Percentiles rank a stretch among this genome's conserved stretches.
phyloP scores from a whole-genome alignment of 148 eudicot genomes.

The Nyssa sinensis region DNA sequence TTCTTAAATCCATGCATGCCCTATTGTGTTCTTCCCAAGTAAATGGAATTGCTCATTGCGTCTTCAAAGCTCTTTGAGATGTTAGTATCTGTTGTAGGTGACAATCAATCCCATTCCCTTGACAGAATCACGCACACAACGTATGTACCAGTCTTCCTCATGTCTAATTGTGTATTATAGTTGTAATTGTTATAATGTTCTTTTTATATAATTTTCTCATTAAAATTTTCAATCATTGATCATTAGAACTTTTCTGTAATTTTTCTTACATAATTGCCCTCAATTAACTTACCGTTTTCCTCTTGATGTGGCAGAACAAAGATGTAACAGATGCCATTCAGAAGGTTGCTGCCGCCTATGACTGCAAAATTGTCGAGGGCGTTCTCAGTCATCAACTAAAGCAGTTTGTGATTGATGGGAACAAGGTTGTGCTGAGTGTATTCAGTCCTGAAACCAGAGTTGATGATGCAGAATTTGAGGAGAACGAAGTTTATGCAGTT shows the following conservation, averaged over 20 bases:
- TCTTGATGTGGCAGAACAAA: slow-evolving; percentile 37
- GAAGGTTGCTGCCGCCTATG: slow-evolving; percentile 57
- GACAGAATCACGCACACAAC: background rate
- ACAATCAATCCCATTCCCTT: background rate
- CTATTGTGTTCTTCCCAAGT: too few relatives aligned
- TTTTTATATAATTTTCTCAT: too few relatives aligned
- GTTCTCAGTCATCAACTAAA: slow-evolving; percentile 61
- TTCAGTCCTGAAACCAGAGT: slow-evolving; percentile 49
- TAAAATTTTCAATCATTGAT: too few relatives aligned
- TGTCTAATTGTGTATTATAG: background rate
- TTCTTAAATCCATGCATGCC: too few relatives aligned
- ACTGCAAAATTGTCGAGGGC: slow-evolving; percentile 66
- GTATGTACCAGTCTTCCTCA: background rate
- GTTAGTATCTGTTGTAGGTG: background rate
- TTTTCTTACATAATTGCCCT: background rate
- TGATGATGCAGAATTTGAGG: slow-evolving; percentile 60
- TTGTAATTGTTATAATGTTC: background rate
- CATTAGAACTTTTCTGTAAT: too few relatives aligned
- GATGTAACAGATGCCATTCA: slow-evolving; percentile 58
- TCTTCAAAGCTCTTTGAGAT: background rate
- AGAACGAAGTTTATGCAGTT: slow-evolving; percentile 50
- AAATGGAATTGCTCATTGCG: background rate
- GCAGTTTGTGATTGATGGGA: slow-evolving; percentile 65
- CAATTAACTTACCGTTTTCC: background rate
- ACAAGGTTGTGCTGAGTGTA: slow-evolving; percentile 52